A percentile compares a stretch with the other conserved stretches of the same genome.
These are phyloP conservation scores for Selenicereus undatus DNA, from an alignment of 148 eudicot species.

Conservation along the genomic window DNA sequence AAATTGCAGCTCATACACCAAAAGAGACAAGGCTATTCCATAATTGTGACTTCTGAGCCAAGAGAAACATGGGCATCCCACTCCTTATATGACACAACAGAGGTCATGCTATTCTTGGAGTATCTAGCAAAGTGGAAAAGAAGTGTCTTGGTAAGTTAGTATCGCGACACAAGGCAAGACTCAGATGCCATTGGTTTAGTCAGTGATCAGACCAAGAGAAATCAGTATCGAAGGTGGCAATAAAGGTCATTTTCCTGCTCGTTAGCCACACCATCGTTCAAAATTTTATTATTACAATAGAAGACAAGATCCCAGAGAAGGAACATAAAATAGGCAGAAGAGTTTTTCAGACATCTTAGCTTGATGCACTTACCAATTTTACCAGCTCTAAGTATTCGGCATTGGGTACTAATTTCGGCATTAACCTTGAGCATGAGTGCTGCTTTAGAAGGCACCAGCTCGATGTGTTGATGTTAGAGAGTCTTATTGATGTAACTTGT, in stretches of 20 bases:
- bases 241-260: background rate
- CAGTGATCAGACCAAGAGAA: background rate
- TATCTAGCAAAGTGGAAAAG: conserved; percentile 40
- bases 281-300: background rate
- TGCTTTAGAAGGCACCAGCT: background rate
- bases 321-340: background rate
- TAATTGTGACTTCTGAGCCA: conserved; percentile 48
- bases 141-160: conserved; percentile 6
- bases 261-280: background rate
- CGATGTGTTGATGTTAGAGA: background rate
- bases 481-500: conserved; percentile 4
- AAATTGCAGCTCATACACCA: conserved; percentile 33
- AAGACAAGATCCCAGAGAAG: background rate
- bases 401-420: background rate
- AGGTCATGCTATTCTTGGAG: conserved; percentile 45
- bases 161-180: background rate
- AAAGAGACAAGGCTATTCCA: conserved; percentile 45
- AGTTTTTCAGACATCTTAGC: background rate
- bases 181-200: background rate
- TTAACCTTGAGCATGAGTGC: background rate
- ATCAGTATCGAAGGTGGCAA: background rate
- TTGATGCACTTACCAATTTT: background rate
- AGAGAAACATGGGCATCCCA: conserved; percentile 46
- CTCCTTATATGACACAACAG: conserved; percentile 40
- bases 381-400: background rate